A percentile compares a stretch with the other conserved stretches of the same genome.
These are phyloP conservation scores for Volvox carteri DNA, from an alignment of 163 green algal species.

Conservation along the genomic window DNA sequence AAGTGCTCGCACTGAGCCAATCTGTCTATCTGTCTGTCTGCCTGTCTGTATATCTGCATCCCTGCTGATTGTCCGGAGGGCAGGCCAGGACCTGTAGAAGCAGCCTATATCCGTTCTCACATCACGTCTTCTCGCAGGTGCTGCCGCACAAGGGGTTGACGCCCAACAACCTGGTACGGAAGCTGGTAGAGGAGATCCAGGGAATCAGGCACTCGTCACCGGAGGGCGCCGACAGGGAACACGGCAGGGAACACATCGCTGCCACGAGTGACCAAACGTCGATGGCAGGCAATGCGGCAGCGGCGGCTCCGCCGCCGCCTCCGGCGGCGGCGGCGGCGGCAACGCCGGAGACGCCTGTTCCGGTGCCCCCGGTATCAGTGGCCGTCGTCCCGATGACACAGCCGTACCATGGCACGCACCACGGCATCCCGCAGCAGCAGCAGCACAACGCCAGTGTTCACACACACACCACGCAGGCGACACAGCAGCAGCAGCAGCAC, in stretches of 20 bases:
- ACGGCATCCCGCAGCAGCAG: neutral
- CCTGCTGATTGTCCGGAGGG: no score
- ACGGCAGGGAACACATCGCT: neutral
- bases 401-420: neutral
- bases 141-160: conserved; percentile 23
- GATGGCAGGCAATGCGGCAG: neutral
- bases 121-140: conserved; percentile 29
- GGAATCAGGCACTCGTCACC: neutral
- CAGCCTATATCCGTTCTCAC: no score
- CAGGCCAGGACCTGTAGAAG: no score
- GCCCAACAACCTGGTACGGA: conserved; percentile 50
- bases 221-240: neutral
- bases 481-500: neutral
- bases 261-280: no score
- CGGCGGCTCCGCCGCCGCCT: neutral
- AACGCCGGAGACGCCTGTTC: neutral
- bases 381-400: neutral
- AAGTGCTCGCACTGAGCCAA: no score
- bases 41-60: no score
- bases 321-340: neutral
- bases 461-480: neutral
- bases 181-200: conserved; percentile 22
- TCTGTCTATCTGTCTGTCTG: no score
- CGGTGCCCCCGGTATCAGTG: neutral
- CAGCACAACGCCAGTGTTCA: neutral